A percentile compares a stretch with the other conserved stretches of the same genome.
These are phyloP conservation scores for Trypanosoma congolense DNA, from an alignment of 208 protist genomes.

Conservation along the genomic window DNA sequence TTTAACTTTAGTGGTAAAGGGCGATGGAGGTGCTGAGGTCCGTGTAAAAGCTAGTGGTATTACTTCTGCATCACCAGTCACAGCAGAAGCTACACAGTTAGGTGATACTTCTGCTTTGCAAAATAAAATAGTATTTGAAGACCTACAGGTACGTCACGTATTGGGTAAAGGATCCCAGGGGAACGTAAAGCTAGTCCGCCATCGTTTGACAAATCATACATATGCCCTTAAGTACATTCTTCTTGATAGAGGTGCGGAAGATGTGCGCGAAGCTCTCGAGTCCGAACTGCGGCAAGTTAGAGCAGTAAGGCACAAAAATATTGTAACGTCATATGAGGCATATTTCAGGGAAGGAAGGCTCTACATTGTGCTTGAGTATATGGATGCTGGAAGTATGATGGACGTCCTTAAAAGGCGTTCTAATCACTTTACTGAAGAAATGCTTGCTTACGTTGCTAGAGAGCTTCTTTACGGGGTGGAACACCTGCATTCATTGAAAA, in stretches of 20 bases:
- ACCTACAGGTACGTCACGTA: slow-evolving; percentile 69
- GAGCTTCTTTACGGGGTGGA: slow-evolving; percentile 82
- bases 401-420: slow-evolving; percentile 75
- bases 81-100: slow-evolving; percentile 13
- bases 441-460: slow-evolving; percentile 78
- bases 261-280: slow-evolving; percentile 58
- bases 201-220: slow-evolving; percentile 61
- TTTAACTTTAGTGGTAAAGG: slow-evolving; percentile 86
- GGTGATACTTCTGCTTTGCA: slow-evolving; percentile 30
- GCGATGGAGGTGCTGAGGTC: slow-evolving; percentile 77
- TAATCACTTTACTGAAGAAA: slow-evolving; percentile 63
- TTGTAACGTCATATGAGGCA: slow-evolving; percentile 87
- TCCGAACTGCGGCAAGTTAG: slow-evolving; percentile 78
- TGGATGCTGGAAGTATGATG: slow-evolving; percentile 85
- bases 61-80: slow-evolving; percentile 28
- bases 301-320: slow-evolving; percentile 81
- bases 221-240: slow-evolving; percentile 87
- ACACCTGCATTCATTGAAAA: slow-evolving; percentile 79
- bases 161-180: slow-evolving; percentile 86
- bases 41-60: slow-evolving; percentile 86
- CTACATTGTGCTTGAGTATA: slow-evolving; percentile 89
- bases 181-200: slow-evolving; percentile 78
- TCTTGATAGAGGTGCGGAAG: slow-evolving; percentile 68
- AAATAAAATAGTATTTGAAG: slow-evolving; percentile 85
- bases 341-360: slow-evolving; percentile 85